Conservation (phyloP, 2,329 filamentous ascomycete genomes). For the Pseudogymnoascus sp. region DNA sequence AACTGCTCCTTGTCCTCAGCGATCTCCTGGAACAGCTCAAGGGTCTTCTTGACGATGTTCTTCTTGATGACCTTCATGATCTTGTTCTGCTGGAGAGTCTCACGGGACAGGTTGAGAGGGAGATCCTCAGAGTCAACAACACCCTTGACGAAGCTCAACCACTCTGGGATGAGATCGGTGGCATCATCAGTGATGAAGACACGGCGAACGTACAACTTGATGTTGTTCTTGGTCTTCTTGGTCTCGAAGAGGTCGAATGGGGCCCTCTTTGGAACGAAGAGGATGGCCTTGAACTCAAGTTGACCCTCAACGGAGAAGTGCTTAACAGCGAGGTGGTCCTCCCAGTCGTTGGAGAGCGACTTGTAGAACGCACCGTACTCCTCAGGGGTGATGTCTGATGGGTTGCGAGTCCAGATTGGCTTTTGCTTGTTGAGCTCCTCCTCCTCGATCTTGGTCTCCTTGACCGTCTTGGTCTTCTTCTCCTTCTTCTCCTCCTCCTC, state of each 20-base stretch:
- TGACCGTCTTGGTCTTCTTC: slow-evolving; percentile 98
- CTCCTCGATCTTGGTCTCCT: slow-evolving; percentile 97
- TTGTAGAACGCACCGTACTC: slow-evolving; percentile 99
- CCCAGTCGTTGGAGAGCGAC: slow-evolving; percentile 99
- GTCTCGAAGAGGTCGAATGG: slow-evolving; percentile 99
- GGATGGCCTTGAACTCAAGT: slow-evolving; percentile 99
- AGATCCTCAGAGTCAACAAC: slow-evolving; percentile 99
- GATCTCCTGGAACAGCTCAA: slow-evolving; percentile 98
- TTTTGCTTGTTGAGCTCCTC: slow-evolving; percentile 99
- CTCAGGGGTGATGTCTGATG: slow-evolving; percentile 86
- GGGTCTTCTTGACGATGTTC: slow-evolving; percentile 99
- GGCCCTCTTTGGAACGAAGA: slow-evolving; percentile 98
- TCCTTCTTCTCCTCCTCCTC: slow-evolving; percentile 85
- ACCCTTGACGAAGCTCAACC: slow-evolving; percentile 99
- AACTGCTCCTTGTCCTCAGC: slow-evolving; percentile 99
- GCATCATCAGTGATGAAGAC: slow-evolving; percentile 99
- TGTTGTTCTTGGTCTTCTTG: slow-evolving; percentile 99
- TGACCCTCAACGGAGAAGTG: slow-evolving; percentile 99
- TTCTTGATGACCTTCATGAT: slow-evolving; percentile 99
- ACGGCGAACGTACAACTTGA: slow-evolving; percentile 99
- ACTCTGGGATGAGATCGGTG: slow-evolving; percentile 97
- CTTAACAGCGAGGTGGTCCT: slow-evolving; percentile 99
- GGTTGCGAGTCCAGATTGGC: slow-evolving; percentile 99
- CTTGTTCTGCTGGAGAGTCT: slow-evolving; percentile 99
- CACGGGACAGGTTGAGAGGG: slow-evolving; percentile 97